Evolutionary conservation across 352 stramenopile species (phyloP), one percentile per base, ranked within the genome.

Genomic region (Globisporangium camurandrum): DNA sequence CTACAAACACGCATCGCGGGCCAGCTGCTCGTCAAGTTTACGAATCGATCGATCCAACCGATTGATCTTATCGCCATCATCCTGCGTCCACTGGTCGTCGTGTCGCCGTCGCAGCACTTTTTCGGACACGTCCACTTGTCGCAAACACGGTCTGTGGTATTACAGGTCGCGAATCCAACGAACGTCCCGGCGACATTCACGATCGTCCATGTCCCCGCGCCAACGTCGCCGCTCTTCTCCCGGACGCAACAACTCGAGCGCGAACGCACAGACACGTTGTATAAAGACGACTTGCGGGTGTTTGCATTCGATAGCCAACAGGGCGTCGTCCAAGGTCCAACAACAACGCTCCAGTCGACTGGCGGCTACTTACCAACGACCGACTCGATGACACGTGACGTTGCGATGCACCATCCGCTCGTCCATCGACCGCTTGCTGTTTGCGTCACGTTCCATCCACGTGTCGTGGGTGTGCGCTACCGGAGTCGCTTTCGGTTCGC

Each of bases 71-170:
- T 54, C 26, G 64, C 66, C 1, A 55, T 70, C 2, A 61, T 93
- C 14, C 53, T 86, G 16, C 58, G 62, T 5, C 78, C 81, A 27
- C 60, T 70, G 19, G 45, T 93, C 9, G 53, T 85, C 1, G 74
- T 84, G 19, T 86, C 81, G 3, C 81, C 81, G 4, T 79, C 77
- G 0, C 59, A 76, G 5, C 72, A 86, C 54, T 67, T 54, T 44
- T 93, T 93, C 46, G 78, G 78, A 8, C 74, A 61, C 16, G 71
- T 89, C 30, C 75, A 88, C 36, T 40, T 88, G 1, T 67, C 69
- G 24, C 55, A 59, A 8, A 60, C 54, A 5, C 71, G 75, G 0
- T 63, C 46, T 2, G 55, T 90, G 2, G 49, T 75, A 6, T 49
- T 93, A 17, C 65, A 64, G 1, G 33, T 88, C 9, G 66, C 69